phyloP scores from a whole-genome alignment of 495 filamentous ascomycete species.

The Saxophila tyrrhenica region DNA sequence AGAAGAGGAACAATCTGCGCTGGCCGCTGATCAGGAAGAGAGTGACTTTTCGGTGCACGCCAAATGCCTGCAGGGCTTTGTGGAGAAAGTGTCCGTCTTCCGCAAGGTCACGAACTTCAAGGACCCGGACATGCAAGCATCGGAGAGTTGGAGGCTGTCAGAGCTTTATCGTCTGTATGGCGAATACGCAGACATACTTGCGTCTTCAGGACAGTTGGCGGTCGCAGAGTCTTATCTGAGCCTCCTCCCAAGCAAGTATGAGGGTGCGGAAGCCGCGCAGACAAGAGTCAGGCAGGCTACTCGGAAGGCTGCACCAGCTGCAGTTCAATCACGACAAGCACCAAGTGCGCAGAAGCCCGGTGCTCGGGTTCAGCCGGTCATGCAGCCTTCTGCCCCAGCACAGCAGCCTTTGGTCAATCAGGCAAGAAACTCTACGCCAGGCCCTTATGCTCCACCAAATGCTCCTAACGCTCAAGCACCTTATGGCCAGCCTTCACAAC shows the following conservation, averaged over 20 bases:
- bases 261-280: constrained; percentile 77
- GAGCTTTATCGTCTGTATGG: constrained; percentile 88
- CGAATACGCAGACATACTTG: constrained; percentile 92
- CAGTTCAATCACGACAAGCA: constrained; percentile 16
- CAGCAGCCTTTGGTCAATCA: constrained; percentile 14
- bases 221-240: constrained; percentile 86
- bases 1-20: constrained; percentile 63
- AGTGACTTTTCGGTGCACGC: constrained; percentile 86
- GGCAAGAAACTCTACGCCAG: constrained; percentile 11
- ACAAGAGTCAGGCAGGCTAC: constrained; percentile 80
- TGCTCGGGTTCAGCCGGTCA: constrained; percentile 8
- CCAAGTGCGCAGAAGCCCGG: constrained; percentile 18
- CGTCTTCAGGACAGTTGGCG: constrained; percentile 74
- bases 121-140: constrained; percentile 58
- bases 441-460: constrained; percentile 23
- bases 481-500: constrained; percentile 3
- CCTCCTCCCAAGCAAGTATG: constrained; percentile 74
- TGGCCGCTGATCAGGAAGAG: constrained; percentile 37
- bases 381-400: constrained; percentile 7
- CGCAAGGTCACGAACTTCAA: constrained; percentile 84
- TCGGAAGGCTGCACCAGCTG: constrained; percentile 44
- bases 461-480: neutral
- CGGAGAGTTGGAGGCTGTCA: constrained; percentile 78
- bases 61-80: constrained; percentile 75
- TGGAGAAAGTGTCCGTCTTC: constrained; percentile 98